These are phyloP conservation scores for Globisporangium rhizosaccharum DNA, from an alignment of 352 stramenopile genomes.

Conservation along the genomic window DNA sequence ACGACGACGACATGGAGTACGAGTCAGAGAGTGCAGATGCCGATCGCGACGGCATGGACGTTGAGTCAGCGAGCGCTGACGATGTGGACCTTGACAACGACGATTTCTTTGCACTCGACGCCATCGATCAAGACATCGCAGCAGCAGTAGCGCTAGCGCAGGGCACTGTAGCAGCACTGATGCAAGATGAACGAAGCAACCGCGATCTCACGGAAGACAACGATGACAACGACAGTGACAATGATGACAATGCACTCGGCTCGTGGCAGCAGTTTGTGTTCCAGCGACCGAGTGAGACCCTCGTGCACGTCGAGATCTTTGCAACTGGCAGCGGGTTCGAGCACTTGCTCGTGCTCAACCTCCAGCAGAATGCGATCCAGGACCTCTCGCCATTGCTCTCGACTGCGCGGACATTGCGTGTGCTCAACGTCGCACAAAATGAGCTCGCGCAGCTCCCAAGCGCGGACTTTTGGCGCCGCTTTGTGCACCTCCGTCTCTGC, in stretches of 20 bases:
- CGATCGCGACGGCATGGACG: too few relatives aligned
- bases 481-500: slow-evolving; percentile 37
- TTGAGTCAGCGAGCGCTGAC: too few relatives aligned
- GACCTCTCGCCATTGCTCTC: slow-evolving; percentile 47
- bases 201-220: background rate
- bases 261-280: slow-evolving; percentile 49
- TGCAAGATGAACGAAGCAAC: background rate
- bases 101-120: too few relatives aligned
- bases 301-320: slow-evolving; percentile 28
- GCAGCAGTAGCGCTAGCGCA: background rate
- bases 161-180: too few relatives aligned
- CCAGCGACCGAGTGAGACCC: slow-evolving; percentile 38
- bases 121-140: too few relatives aligned
- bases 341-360: slow-evolving; percentile 49
- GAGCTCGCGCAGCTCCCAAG: slow-evolving; percentile 38
- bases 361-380: slow-evolving; percentile 53
- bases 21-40: too few relatives aligned
- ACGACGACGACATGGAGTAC: too few relatives aligned
- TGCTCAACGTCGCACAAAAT: slow-evolving; percentile 63
- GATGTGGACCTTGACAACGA: too few relatives aligned
- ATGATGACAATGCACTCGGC: slow-evolving; percentile 13
- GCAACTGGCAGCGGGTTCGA: slow-evolving; percentile 33
- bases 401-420: slow-evolving; percentile 33
- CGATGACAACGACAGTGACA: slow-evolving; percentile 1
- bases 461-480: slow-evolving; percentile 44